phyloP scores from a whole-genome alignment of 2,329 filamentous ascomycete species.

The Apiospora hydei region DNA sequence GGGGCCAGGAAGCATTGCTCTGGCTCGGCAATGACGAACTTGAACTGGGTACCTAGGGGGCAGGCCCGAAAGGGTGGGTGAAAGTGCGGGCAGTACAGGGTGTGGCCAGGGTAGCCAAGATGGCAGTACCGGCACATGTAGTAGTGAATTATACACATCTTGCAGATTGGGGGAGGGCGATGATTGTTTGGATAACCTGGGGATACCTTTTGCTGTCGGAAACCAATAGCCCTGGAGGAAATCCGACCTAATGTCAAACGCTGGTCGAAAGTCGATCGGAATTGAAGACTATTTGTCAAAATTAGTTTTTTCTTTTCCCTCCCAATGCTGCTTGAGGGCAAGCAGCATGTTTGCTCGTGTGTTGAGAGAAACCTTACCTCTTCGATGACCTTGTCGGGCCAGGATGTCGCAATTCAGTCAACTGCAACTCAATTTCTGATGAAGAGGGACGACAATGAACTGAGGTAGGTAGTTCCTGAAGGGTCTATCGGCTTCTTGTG shows the following conservation, averaged over 20 bases:
- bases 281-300: too few species aligned
- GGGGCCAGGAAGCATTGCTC: neutral
- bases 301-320: too few species aligned
- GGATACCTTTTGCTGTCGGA: too few species aligned
- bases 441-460: neutral
- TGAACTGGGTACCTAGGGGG: neutral
- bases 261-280: too few species aligned
- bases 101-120: neutral
- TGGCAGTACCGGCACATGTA: neutral
- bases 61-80: neutral
- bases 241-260: too few species aligned
- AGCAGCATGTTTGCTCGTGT: neutral
- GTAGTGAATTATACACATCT: neutral
- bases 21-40: neutral
- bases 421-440: too few species aligned
- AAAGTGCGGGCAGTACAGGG: neutral
- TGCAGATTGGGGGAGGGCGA: neutral
- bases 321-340: neutral
- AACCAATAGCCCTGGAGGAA: too few species aligned
- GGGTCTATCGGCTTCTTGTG: neutral
- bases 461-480: neutral
- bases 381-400: neutral
- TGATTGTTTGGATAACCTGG: neutral
- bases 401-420: neutral
- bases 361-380: neutral